phyloP scores from a whole-genome alignment of 768 basidiomycete species.

The Xanthoconium stramineum region DNA sequence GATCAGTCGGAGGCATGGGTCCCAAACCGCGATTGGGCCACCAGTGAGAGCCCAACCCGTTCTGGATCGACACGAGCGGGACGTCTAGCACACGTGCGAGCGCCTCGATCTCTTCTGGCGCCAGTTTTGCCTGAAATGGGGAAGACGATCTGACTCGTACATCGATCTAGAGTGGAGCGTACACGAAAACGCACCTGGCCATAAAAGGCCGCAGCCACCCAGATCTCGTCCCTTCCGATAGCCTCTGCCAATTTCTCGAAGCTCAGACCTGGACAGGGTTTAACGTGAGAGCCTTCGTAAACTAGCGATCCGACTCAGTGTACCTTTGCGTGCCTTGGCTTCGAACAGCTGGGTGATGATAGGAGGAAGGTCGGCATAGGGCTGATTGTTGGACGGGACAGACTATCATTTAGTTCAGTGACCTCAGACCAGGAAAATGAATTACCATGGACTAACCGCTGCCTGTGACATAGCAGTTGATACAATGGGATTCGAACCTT shows the following conservation, averaged over 20 bases:
- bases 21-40: slow-evolving; percentile 70
- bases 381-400: slow-evolving; percentile 40
- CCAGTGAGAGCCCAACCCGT: slow-evolving; percentile 61
- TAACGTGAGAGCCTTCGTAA: neutral
- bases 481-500: neutral
- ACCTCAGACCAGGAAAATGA: neutral
- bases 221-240: slow-evolving; percentile 73
- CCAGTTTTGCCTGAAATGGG: slow-evolving; percentile 59
- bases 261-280: slow-evolving; percentile 46
- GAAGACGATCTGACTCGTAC: neutral
- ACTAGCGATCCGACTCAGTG: neutral
- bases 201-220: slow-evolving; percentile 80
- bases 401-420: slow-evolving; percentile 27
- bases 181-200: slow-evolving; percentile 53
- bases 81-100: slow-evolving; percentile 52
- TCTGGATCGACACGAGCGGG: slow-evolving; percentile 35
- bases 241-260: slow-evolving; percentile 67
- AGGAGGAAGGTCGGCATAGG: slow-evolving; percentile 51
- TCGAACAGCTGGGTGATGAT: slow-evolving; percentile 52
- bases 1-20: slow-evolving; percentile 71
- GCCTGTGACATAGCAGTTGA: slow-evolving; percentile 35
- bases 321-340: slow-evolving; percentile 67
- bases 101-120: slow-evolving; percentile 52
- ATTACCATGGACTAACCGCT: slow-evolving; percentile 30
- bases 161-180: neutral